A percentile compares a stretch with the other conserved stretches of the same genome.
Evolutionary conservation across 2,329 filamentous ascomycete genomes (phyloP).

Genomic region (Diaporthe vaccinii): DNA sequence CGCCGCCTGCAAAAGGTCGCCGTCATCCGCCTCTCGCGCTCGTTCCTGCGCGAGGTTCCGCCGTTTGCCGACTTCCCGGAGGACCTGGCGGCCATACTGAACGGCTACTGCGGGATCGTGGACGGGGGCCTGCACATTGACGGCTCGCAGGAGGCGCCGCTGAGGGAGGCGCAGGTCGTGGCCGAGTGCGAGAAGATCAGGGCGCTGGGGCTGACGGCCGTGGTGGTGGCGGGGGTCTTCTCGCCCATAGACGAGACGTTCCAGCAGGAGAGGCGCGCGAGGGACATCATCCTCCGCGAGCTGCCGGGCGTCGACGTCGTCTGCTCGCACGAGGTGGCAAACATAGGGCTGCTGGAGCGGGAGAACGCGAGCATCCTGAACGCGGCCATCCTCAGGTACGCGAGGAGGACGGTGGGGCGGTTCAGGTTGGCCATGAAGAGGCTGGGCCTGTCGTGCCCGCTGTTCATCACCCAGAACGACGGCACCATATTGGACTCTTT

Average conservation of each 20-base stretch:
- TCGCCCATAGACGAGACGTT: conserved; percentile 68
- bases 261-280: conserved; percentile 64
- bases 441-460: conserved; percentile 53
- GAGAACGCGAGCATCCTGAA: conserved; percentile 69
- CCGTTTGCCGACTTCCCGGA: conserved; percentile 55
- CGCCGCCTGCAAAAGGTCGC: conserved; percentile 47
- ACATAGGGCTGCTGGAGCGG: conserved; percentile 58
- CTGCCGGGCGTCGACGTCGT: conserved; percentile 51
- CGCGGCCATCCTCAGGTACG: conserved; percentile 62
- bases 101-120: conserved; percentile 53
- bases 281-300: conserved; percentile 61
- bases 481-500: conserved; percentile 60
- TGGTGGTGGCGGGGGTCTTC: conserved; percentile 71
- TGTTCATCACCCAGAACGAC: conserved; percentile 66
- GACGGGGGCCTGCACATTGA: conserved; percentile 56
- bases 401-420: conserved; percentile 58
- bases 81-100: conserved; percentile 51
- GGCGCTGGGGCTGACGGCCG: conserved; percentile 49
- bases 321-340: conserved; percentile 53
- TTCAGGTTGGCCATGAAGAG: conserved; percentile 60
- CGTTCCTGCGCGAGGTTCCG: conserved; percentile 56
- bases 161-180: conserved; percentile 56
- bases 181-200: conserved; percentile 43
- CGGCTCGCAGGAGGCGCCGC: conserved; percentile 55
- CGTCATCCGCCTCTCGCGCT: conserved; percentile 49